Base-by-base conservation (phyloP, 2,329 filamentous ascomycete species). In the Samsoniella hepiali region DNA sequence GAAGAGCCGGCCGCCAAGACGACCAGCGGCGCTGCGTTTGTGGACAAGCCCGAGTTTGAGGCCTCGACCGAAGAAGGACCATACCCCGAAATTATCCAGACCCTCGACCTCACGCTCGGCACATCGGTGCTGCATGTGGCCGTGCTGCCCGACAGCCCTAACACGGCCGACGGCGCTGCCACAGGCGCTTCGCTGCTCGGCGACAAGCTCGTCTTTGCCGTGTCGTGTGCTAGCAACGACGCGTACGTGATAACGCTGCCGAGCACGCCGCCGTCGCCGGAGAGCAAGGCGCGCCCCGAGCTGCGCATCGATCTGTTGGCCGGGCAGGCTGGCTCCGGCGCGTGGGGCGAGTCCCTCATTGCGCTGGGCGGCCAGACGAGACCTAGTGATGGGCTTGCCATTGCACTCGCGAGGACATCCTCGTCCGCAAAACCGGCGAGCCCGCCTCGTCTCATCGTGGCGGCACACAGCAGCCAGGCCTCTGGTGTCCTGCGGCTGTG, bases 331-430 rank as follows among this genome's bases (percentile, higher is more conserved):
- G 86, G 86, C 22, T 84, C 81, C 38, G 85, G 86, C 45, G 80
- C 79, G n/a, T 89, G 86, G 85, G 85, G 85, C 7, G 86, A 89
- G 73, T 81, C 80, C 0, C 73, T 89, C 31, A 77, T 82, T 1
- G 71, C 81, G 11, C 78, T 89, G 7, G 74, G 74, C 22, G 85
- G 86, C 1, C 84, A 86, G 69, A 75, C 77, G 53, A 82, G 78
- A 65, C 75, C 78, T 34, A 83, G 82, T 38, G 79, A 85, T 64
- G 84, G 83, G 5, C 70, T 88, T 11, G 82, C 86, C 2, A 81
- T 89, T 63, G 81, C 80, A 2, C 67, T 86, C 29, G 72, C 82
- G 40, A 79, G 77, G 67, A 75, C 78, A 1, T 78, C 77, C 60
- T 67, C 74, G 9, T 71, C 75, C 8, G 79, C 81, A 49, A 75